A percentile compares a stretch with the other conserved stretches of the same genome.
phyloP scores from a whole-genome alignment of 345 rosid species.

The Cardiospermum halicacabum region DNA sequence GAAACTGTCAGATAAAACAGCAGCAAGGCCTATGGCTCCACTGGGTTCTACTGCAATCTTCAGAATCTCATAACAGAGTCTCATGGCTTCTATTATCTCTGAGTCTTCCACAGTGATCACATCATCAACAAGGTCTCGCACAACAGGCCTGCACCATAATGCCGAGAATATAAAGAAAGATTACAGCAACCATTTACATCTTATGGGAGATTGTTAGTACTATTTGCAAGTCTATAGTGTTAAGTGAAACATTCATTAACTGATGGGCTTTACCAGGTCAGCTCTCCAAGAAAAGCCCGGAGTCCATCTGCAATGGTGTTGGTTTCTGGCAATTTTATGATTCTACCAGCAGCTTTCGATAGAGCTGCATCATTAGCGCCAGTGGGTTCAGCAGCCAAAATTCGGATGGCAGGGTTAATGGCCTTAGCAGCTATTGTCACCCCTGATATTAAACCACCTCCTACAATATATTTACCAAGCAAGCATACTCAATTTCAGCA shows the following conservation, averaged over 20 bases:
- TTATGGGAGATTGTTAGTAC: background rate
- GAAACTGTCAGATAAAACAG: conserved; percentile 61
- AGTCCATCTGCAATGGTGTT: conserved; percentile 87
- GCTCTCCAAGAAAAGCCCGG: conserved; percentile 72
- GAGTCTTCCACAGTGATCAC: conserved; percentile 59
- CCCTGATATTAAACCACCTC: conserved; percentile 87
- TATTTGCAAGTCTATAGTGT: background rate
- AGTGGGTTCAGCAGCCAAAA: conserved; percentile 84
- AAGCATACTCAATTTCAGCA: background rate
- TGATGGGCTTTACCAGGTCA: conserved; percentile 59
- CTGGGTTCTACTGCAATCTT: conserved; percentile 89
- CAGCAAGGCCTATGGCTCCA: conserved; percentile 94
- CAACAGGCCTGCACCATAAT: conserved; percentile 56
- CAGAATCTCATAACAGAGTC: conserved; percentile 74
- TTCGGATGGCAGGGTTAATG: conserved; percentile 64
- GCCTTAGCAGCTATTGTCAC: conserved; percentile 93
- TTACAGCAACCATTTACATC: background rate
- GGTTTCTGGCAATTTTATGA: conserved; percentile 59
- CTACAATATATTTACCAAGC: conserved; percentile 24
- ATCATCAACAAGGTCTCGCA: conserved; percentile 74
- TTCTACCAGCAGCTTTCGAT: conserved; percentile 75
- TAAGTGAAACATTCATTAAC: background rate
- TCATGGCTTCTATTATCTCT: conserved; percentile 78
- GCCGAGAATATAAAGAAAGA: conserved; percentile 2
- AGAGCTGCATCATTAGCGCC: conserved; percentile 91